Percentiles rank a stretch among this genome's conserved stretches.
Evolutionary conservation across 2,329 filamentous ascomycete species (phyloP).

Genomic region (Colletotrichum limetticola): DNA sequence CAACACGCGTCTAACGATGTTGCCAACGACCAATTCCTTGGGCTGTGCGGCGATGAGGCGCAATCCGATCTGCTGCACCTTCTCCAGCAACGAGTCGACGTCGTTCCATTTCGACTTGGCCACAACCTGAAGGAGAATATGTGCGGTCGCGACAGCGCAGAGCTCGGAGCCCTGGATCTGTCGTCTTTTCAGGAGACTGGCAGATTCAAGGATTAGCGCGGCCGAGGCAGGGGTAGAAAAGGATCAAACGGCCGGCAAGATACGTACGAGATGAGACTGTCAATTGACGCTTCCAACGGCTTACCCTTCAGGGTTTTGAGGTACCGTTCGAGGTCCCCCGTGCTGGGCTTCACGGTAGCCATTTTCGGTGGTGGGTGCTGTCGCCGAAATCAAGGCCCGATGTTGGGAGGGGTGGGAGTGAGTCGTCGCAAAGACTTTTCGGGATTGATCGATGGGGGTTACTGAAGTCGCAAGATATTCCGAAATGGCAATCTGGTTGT

Average conservation of each 20-base stretch:
- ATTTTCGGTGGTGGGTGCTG: slow-evolving; percentile 50
- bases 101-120: slow-evolving; percentile 83
- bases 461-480: neutral
- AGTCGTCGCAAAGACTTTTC: slow-evolving; percentile 14
- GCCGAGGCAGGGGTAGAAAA: neutral
- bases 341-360: slow-evolving; percentile 66
- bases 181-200: slow-evolving; percentile 85
- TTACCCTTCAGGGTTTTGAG: slow-evolving; percentile 82
- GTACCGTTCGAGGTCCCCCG: slow-evolving; percentile 82
- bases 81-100: slow-evolving; percentile 80
- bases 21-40: slow-evolving; percentile 90
- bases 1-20: slow-evolving; percentile 90
- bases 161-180: slow-evolving; percentile 90
- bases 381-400: slow-evolving; percentile 3
- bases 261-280: slow-evolving; percentile 83
- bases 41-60: slow-evolving; percentile 86
- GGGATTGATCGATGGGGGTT: neutral
- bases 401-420: slow-evolving; percentile 9
- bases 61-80: slow-evolving; percentile 82
- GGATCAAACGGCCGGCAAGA: slow-evolving; percentile 21
- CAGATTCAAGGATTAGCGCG: slow-evolving; percentile 21
- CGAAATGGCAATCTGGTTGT: neutral
- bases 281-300: slow-evolving; percentile 83
- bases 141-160: slow-evolving; percentile 91
- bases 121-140: slow-evolving; percentile 88